Base-by-base conservation (phyloP, 306 rosid species). In the Fagus sylvatica region DNA sequence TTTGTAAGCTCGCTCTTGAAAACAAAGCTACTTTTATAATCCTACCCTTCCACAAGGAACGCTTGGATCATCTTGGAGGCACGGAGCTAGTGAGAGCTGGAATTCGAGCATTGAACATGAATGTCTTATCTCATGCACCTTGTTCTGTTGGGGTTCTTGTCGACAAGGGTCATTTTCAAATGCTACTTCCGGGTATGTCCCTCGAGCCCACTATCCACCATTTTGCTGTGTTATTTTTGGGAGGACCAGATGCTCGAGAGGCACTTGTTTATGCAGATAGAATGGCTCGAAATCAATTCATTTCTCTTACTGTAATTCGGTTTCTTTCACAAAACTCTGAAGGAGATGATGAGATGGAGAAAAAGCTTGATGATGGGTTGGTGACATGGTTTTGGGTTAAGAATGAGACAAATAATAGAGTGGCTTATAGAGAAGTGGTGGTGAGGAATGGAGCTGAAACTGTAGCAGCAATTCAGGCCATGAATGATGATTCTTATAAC, bases 331-430 rank as follows among this genome's bases (percentile, higher is more conserved):
- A 69, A 15, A 88, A 83, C 39, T 69, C 39, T 2, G 69, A 75
- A 37, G 96, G 93, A 6, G 93, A 89, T 39, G 16, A 65, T 54
- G 96, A 89, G 71, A 61, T 78, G 22, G 98, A 94, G 93, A 94
- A 86, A 86, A 94, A 94, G 79, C 79, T 94, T 16, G 98, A 94
- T 54, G 98, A 94, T 74, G 98, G 96, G 5, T 59, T 81, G 22
- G 91, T 90, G 64, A 94, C 97, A 0, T 91, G 90, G 97, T 91
- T 94, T 71, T 94, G 96, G 93, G 93, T 94, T 2, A 94, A 91
- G 83, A 91, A 94, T 57, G 97, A 94, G 81, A 11, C 13, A 8
- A 89, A 91, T 66, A 56, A 75, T 2, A 81, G 86, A 64, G 90
- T 94, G 76, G 30, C 40, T 48, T 94, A 91, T 3, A 89, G 79